phyloP scores from a whole-genome alignment of 306 rosid genomes.

The Ziziphus jujuba region DNA sequence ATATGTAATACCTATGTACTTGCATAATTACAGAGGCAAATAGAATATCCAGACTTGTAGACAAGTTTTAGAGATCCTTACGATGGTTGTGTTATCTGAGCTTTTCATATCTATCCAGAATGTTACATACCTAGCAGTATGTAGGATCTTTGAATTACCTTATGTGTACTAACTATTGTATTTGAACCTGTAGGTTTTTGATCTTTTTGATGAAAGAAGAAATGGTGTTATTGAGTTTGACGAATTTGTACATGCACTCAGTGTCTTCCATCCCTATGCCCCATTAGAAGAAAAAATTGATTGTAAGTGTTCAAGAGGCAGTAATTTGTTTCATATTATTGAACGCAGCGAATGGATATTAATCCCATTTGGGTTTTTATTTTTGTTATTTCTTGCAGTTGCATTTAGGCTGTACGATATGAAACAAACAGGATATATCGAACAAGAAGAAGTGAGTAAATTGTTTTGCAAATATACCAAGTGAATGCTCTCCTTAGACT shows the following conservation, averaged over 20 bases:
- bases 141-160: conserved; percentile 11
- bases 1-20: no score
- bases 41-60: no score
- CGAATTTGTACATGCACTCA: conserved; percentile 67
- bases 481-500: neutral
- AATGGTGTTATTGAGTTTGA: conserved; percentile 87
- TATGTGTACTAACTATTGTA: neutral
- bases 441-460: conserved; percentile 74
- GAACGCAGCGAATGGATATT: conserved; percentile 13
- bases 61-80: no score
- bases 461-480: neutral
- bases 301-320: conserved; percentile 51
- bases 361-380: conserved; percentile 17
- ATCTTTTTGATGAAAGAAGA: conserved; percentile 71
- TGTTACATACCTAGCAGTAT: neutral
- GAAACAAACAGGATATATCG: conserved; percentile 77
- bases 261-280: conserved; percentile 73
- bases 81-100: no score
- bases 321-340: conserved; percentile 8
- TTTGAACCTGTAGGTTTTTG: conserved; percentile 57
- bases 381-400: conserved; percentile 47
- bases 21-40: no score
- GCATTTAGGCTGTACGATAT: conserved; percentile 81
- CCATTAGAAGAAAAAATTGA: conserved; percentile 69
- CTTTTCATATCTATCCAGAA: no score